These are phyloP conservation scores for Capronia epimyces DNA, from an alignment of 2,329 filamentous ascomycete species.

Conservation along the genomic window DNA sequence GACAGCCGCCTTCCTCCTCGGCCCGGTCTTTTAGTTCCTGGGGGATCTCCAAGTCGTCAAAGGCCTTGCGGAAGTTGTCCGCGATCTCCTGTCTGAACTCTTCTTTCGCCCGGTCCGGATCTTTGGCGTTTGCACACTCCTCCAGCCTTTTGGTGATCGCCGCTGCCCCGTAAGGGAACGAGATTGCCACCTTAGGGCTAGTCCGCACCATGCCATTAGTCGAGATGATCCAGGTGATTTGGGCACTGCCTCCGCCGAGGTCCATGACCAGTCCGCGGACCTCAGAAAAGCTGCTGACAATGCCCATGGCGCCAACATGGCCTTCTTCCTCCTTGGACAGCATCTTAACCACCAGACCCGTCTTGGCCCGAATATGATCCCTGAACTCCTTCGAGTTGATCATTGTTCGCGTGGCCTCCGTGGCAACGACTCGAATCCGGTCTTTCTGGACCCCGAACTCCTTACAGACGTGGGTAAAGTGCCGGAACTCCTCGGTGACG, in stretches of 20 bases:
- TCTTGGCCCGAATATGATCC: constrained; percentile 54
- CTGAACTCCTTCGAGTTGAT: constrained; percentile 68
- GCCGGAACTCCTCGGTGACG: constrained; percentile 62
- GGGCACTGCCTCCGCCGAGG: constrained; percentile 56
- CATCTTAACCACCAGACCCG: constrained; percentile 64
- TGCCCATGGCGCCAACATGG: constrained; percentile 73
- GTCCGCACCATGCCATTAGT: constrained; percentile 47
- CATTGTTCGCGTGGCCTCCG: constrained; percentile 80
- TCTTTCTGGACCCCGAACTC: constrained; percentile 59
- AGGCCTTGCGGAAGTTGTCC: constrained; percentile 55
- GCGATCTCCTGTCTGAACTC: constrained; percentile 43
- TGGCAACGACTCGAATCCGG: constrained; percentile 74
- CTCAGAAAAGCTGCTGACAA: constrained; percentile 64
- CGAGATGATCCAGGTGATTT: constrained; percentile 61
- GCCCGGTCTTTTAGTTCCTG: constrained; percentile 50
- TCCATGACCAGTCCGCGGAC: constrained; percentile 79
- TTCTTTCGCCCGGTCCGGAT: constrained; percentile 39
- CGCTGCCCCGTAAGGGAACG: constrained; percentile 65
- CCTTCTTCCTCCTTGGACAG: constrained; percentile 77
- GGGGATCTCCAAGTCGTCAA: constrained; percentile 48
- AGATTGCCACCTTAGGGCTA: constrained; percentile 53
- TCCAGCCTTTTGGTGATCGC: constrained; percentile 54
- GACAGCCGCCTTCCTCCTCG: constrained; percentile 48
- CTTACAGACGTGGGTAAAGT: constrained; percentile 65
- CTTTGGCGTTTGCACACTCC: constrained; percentile 40